Conservation (phyloP, 2,329 filamentous ascomycete species). For the Tolypocladium guangdongense region DNA sequence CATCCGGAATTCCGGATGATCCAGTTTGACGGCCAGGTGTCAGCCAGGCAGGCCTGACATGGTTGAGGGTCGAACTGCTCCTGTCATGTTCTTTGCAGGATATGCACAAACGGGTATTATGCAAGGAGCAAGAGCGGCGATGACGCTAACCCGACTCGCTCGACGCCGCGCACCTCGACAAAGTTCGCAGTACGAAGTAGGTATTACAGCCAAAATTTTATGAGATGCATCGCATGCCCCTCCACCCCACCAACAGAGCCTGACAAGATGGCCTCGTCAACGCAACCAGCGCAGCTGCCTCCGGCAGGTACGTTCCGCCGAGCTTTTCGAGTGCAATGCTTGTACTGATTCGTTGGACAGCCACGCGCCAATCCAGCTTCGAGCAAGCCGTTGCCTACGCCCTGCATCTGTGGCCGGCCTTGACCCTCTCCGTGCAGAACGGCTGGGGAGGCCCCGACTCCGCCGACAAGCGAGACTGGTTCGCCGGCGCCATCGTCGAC, state of each 20-base stretch:
- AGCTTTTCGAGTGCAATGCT: not conserved
- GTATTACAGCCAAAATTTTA: not conserved
- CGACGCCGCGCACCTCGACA: too few relatives aligned
- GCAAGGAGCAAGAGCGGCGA: too few relatives aligned
- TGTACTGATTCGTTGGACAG: conserved; percentile 17
- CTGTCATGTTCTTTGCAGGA: too few relatives aligned
- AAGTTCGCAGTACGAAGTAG: too few relatives aligned
- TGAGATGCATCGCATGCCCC: not conserved
- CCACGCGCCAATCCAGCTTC: conserved; percentile 53
- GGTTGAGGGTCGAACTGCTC: too few relatives aligned
- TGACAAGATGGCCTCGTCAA: conserved; percentile 16
- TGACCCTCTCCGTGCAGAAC: conserved; percentile 78
- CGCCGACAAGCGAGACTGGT: conserved; percentile 88
- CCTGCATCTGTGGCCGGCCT: conserved; percentile 78
- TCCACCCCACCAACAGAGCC: not conserved
- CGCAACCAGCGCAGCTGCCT: conserved; percentile 18
- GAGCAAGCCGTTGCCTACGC: conserved; percentile 80
- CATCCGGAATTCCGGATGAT: too few relatives aligned
- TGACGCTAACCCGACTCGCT: too few relatives aligned
- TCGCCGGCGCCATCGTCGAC: conserved; percentile 77
- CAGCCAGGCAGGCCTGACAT: too few relatives aligned
- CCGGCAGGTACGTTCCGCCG: conserved; percentile 15
- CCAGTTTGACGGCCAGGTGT: too few relatives aligned
- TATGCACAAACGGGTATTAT: too few relatives aligned
- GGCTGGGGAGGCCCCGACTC: conserved; percentile 80